phyloP scores from a whole-genome alignment of 129 eudicot genomes.

The Smallanthus sonchifolius region DNA sequence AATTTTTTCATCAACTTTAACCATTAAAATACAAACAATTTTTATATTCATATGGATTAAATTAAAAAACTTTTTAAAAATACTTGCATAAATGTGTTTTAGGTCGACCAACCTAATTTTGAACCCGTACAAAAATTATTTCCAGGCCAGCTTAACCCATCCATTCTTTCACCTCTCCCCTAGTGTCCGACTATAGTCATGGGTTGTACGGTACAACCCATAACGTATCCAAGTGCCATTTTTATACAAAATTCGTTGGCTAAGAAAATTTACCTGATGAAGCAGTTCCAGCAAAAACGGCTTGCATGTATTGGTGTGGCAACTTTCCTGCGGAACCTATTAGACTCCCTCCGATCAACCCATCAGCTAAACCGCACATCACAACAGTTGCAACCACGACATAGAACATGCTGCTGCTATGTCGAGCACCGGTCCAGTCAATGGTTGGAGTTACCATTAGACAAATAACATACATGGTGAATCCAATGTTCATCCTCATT shows the following conservation, averaged over 20 bases:
- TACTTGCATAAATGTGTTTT: too few species aligned
- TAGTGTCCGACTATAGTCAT: too few species aligned
- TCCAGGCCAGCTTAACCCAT: too few species aligned
- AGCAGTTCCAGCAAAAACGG: slow-evolving; percentile 88
- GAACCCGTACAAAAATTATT: too few species aligned
- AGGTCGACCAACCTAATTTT: too few species aligned
- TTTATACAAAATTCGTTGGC: not conserved
- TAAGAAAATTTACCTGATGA: slow-evolving; percentile 52
- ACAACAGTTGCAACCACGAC: slow-evolving; percentile 46
- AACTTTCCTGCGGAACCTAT: slow-evolving; percentile 75
- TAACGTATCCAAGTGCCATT: too few species aligned
- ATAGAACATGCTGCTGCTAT: slow-evolving; percentile 15
- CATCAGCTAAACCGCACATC: slow-evolving; percentile 65
- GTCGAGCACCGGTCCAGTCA: slow-evolving; percentile 39
- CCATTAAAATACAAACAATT: too few species aligned
- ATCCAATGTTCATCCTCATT: slow-evolving; percentile 67
- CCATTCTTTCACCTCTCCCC: too few species aligned
- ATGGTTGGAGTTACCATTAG: slow-evolving; percentile 45
- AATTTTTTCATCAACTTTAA: not conserved
- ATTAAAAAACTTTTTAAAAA: too few species aligned
- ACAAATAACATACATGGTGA: slow-evolving; percentile 44
- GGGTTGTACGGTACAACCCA: too few species aligned
- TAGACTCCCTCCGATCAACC: slow-evolving; percentile 66
- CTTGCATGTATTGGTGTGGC: slow-evolving; percentile 86
- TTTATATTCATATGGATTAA: too few species aligned